phyloP scores from a whole-genome alignment of 768 basidiomycete species.

The Rhizopogon roseolus region DNA sequence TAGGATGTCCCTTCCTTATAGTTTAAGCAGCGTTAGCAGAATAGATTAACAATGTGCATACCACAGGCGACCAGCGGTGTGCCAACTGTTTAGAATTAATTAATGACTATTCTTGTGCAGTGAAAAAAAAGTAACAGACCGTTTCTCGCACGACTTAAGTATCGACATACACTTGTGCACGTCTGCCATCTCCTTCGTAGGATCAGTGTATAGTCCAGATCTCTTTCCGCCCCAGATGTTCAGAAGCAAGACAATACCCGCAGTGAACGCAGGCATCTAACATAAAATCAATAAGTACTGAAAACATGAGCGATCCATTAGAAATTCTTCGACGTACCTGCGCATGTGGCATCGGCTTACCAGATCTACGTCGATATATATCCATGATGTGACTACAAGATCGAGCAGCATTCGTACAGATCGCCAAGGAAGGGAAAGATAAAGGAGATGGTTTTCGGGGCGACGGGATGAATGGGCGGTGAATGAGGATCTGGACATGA shows the following conservation, averaged over 20 bases:
- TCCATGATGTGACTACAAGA: slow-evolving; percentile 72
- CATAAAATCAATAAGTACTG: not conserved
- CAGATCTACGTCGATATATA: slow-evolving; percentile 37
- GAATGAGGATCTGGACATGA: slow-evolving; percentile 61
- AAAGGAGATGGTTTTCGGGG: slow-evolving; percentile 44
- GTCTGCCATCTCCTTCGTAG: slow-evolving; percentile 43
- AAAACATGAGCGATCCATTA: not conserved
- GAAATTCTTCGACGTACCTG: slow-evolving; percentile 18
- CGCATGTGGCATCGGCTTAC: slow-evolving; percentile 17
- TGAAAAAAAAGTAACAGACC: slow-evolving; percentile 20
- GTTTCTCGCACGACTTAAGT: slow-evolving; percentile 30
- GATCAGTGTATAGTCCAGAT: slow-evolving; percentile 35
- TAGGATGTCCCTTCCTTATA: slow-evolving; percentile 55
- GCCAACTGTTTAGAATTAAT: slow-evolving; percentile 32
- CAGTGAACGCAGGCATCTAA: slow-evolving; percentile 39
- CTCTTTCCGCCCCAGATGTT: slow-evolving; percentile 52
- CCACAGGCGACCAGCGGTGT: slow-evolving; percentile 45
- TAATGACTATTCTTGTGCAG: not conserved
- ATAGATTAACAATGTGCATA: slow-evolving; percentile 17
- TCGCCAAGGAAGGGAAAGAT: slow-evolving; percentile 64
- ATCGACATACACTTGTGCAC: slow-evolving; percentile 45
- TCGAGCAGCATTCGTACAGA: slow-evolving; percentile 82
- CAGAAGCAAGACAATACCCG: slow-evolving; percentile 49
- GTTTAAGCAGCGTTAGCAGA: not conserved
- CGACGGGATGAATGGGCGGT: slow-evolving; percentile 75